phyloP scores from a whole-genome alignment of 805 yeast genomes.

The Candida odintsovae region DNA sequence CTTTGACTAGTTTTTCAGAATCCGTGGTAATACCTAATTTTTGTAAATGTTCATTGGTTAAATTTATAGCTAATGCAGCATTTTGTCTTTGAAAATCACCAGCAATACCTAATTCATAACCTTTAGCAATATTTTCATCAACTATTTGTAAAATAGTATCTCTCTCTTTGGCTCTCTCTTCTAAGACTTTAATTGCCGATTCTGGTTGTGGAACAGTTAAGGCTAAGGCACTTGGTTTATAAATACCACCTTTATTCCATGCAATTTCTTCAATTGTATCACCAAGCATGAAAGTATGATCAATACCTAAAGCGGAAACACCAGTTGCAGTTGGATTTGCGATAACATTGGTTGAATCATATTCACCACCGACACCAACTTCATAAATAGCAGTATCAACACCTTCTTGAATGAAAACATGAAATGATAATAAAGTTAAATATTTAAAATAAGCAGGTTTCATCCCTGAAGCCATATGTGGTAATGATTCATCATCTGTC shows the following conservation, averaged over 20 bases:
- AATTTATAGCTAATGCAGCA: conserved; percentile 79
- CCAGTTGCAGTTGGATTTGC: conserved; percentile 80
- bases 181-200: conserved; percentile 49
- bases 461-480: conserved; percentile 64
- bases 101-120: conserved; percentile 54
- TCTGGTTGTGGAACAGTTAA: conserved; percentile 58
- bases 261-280: conserved; percentile 84
- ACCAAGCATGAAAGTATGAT: conserved; percentile 78
- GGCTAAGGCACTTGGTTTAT: conserved; percentile 63
- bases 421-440: conserved; percentile 84
- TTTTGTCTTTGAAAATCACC: conserved; percentile 83
- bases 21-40: conserved; percentile 38
- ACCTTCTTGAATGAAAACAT: conserved; percentile 79
- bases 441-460: conserved; percentile 94
- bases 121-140: conserved; percentile 27
- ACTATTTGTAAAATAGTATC: conserved; percentile 48
- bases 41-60: conserved; percentile 57
- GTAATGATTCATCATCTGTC: conserved; percentile 49
- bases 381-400: conserved; percentile 94
- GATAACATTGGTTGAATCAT: conserved; percentile 91
- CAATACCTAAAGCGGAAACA: conserved; percentile 82
- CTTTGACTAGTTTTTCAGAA: conserved; percentile 29
- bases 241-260: conserved; percentile 95
- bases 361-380: conserved; percentile 98
- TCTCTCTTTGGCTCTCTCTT: conserved; percentile 65